phyloP scores from a whole-genome alignment of 345 rosid genomes.

The Ceriops zippeliana region DNA sequence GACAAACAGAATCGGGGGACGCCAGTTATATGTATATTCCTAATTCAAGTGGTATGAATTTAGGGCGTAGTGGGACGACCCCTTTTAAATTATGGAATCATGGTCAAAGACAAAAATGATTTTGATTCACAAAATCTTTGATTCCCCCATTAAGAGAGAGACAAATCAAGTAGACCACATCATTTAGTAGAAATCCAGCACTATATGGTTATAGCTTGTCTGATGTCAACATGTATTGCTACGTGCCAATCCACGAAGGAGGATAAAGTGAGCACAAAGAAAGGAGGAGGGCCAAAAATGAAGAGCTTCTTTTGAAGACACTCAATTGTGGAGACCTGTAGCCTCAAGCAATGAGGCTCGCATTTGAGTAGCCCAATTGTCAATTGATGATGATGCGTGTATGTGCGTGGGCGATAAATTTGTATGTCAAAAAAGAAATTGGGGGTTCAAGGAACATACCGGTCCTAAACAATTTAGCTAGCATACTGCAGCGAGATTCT shows the following conservation, averaged over 20 bases:
- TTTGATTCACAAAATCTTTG: conserved; percentile 10
- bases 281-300: not conserved
- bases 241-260: conserved; percentile 1
- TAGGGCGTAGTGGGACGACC: not conserved
- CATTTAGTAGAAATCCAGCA: not conserved
- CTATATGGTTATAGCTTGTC: not conserved
- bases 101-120: conserved; percentile 2
- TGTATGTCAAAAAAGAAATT: not conserved
- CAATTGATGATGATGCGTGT: not conserved
- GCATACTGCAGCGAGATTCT: not conserved
- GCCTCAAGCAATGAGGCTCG: not conserved
- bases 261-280: not conserved
- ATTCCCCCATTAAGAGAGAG: not conserved
- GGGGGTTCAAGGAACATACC: not conserved
- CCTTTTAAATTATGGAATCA: not conserved
- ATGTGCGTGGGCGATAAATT: not conserved
- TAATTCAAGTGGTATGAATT: not conserved
- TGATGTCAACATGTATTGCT: not conserved
- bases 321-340: conserved; percentile 2
- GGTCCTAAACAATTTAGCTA: not conserved
- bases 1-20: too few relatives aligned
- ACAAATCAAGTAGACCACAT: not conserved
- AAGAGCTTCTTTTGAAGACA: not conserved
- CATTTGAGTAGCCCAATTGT: not conserved
- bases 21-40: too few relatives aligned